Evolutionary conservation across 352 stramenopile species (phyloP), one percentile per base, ranked within the genome.

Genomic region (Phytophthora multivora): DNA sequence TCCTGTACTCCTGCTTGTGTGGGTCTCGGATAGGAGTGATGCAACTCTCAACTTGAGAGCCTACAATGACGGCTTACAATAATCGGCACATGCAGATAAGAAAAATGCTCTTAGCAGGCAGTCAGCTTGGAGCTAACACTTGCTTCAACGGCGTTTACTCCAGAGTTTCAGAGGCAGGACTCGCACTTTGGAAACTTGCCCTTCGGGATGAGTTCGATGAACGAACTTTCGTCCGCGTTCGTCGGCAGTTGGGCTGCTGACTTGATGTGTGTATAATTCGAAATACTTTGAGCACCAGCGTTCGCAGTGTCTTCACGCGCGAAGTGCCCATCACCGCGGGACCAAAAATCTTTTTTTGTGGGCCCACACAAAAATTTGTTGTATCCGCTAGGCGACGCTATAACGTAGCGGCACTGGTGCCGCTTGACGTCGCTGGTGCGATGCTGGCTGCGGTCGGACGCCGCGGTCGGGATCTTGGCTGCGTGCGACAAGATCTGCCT

Each of bases 191-290:
- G 15, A 7, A 26, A 48, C 49, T 58, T 66, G 56, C 59, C 56
- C 28, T 46, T 23, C 8, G 45, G 25, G 18, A 48, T 53, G 42
- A 33, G 40, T 9, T 9, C n/a, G 48, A 4, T 12, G 19, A 25
- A 45, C 49, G 67, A 76, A 70, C 68, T 57, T 75, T 73, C 68
- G 58, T 19, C 38, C 5, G 36, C 16, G 63, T 76, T 76, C 68
- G 35, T 57, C 41, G 52, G 56, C 33, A 35, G 42, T 46, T 52
- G 42, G 9, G 35, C 18, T 21, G 15, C 49, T 33, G 35, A 25
- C 23, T 41, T 41, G 39, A 49, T 58, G 61, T 60, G 61, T 68
- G 51, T 69, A 46, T 47, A 16, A 13, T 15, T 16, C 12, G 51
- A 72, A 66, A 67, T 66, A 63, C 9, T 67, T 51, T 36, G 4